Evolutionary conservation across 805 yeast genomes (phyloP), one percentile per base, ranked within the genome.

Genomic region (Cyberlindnera xylosilytica): DNA sequence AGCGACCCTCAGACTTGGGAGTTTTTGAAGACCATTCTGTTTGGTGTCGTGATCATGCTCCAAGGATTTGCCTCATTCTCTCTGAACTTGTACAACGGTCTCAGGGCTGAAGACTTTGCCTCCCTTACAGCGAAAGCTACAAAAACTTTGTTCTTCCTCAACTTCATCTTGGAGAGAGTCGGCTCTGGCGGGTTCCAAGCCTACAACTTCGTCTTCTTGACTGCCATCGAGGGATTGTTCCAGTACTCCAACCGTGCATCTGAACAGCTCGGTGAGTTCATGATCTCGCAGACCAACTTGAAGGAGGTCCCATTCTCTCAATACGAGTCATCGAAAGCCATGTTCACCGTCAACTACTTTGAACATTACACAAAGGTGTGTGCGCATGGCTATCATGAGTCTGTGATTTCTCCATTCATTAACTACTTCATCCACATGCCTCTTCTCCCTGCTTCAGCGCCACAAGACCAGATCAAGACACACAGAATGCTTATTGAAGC

Each of bases 121-220:
- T 44, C 41, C 2, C 49, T 59, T 10, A 46, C 65, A 28, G 49
- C 62, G 20, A 53, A 63, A 31, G 58, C 74, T 1, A 53, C 77
- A 26, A 66, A 66, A 34, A 55, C 64, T 6, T 59, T 79, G 11
- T 76, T 66, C 53, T 59, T 72, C 46, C 35, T 71, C 38, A 69
- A 75, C 47, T 78, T 72, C 47, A 63, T 80, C 8, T 53, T 79
- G 20, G 69, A 73, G 22, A 63, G 73, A 18, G 71, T 80, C 8
- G 87, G 87, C 0, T 73, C 75, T 19, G 85, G 84, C 4, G 85
- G 85, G 3, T 80, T 80, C 54, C 79, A 78, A 43, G 69, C 76
- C 11, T 83, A 78, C 58, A 79, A 79, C 51, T 82, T 78, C 57
- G 76, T 79, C 13, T 76, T 76, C 49, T 65, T 72, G 33, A 61